phyloP scores from a whole-genome alignment of 2,329 filamentous ascomycete genomes.

The Rutstroemia sydowiana region DNA sequence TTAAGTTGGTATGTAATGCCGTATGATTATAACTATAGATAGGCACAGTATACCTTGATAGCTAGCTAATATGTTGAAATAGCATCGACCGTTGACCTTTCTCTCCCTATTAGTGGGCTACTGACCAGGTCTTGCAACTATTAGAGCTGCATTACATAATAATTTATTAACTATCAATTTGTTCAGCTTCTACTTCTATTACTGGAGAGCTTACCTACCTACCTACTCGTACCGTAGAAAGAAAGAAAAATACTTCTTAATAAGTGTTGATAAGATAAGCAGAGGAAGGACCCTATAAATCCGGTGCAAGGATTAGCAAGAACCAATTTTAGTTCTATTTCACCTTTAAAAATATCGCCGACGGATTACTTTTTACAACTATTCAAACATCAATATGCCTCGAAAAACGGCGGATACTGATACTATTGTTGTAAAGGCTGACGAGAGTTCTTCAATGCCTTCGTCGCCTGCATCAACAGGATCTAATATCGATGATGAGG shows the following conservation, averaged over 20 bases:
- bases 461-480: conserved; percentile 21
- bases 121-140: too few relatives aligned
- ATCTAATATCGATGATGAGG: conserved; percentile 9
- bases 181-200: too few relatives aligned
- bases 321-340: conserved; percentile 7
- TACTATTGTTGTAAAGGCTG: conserved; percentile 23
- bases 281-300: not conserved
- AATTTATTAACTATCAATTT: too few relatives aligned
- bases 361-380: not conserved
- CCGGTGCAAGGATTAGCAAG: conserved; percentile 5
- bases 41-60: too few relatives aligned
- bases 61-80: too few relatives aligned
- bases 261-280: conserved; percentile 3
- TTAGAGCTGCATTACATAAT: too few relatives aligned
- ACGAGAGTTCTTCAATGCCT: conserved; percentile 16
- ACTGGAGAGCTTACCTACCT: too few relatives aligned
- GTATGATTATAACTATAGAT: too few relatives aligned
- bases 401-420: conserved; percentile 13
- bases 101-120: too few relatives aligned
- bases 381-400: conserved; percentile 3
- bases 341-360: conserved; percentile 5
- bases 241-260: not conserved
- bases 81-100: too few relatives aligned
- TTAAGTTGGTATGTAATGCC: too few relatives aligned
- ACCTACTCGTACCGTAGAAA: not conserved